These are phyloP conservation scores for Aspergillus quadrilineatus DNA, from an alignment of 2,329 filamentous ascomycete species.

Conservation along the genomic window DNA sequence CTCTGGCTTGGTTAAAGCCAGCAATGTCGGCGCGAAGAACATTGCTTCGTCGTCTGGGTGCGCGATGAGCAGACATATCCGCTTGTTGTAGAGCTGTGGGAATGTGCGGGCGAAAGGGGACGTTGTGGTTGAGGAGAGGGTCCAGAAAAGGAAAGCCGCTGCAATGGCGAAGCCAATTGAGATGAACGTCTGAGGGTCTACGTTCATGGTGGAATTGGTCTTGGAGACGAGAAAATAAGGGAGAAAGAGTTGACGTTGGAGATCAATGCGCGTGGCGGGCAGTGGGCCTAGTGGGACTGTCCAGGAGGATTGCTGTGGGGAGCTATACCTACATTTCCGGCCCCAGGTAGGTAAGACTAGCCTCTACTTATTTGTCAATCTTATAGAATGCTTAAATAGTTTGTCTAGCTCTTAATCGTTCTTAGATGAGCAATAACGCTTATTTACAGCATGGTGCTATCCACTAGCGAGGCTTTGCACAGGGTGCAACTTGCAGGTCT, in stretches of 20 bases:
- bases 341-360: too few species aligned
- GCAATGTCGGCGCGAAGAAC: constrained; percentile 92
- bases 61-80: constrained; percentile 88
- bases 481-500: too few species aligned
- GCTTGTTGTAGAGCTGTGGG: constrained; percentile 73
- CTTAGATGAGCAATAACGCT: too few species aligned
- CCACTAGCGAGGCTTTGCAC: too few species aligned
- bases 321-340: too few species aligned
- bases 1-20: constrained; percentile 76
- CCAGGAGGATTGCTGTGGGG: too few species aligned
- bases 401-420: too few species aligned
- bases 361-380: too few species aligned
- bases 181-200: constrained; percentile 24
- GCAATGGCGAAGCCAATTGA: constrained; percentile 38
- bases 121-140: constrained; percentile 40
- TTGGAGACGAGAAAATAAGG: neutral
- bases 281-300: too few species aligned
- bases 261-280: too few species aligned
- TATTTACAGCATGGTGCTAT: too few species aligned
- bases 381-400: too few species aligned
- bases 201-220: constrained; percentile 7
- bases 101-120: constrained; percentile 41
- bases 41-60: constrained; percentile 99
- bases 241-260: constrained; percentile 4
- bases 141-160: constrained; percentile 46